Conservation (phyloP, 1,284 basidiomycete species). For the Hypsizygus ulmarius region DNA sequence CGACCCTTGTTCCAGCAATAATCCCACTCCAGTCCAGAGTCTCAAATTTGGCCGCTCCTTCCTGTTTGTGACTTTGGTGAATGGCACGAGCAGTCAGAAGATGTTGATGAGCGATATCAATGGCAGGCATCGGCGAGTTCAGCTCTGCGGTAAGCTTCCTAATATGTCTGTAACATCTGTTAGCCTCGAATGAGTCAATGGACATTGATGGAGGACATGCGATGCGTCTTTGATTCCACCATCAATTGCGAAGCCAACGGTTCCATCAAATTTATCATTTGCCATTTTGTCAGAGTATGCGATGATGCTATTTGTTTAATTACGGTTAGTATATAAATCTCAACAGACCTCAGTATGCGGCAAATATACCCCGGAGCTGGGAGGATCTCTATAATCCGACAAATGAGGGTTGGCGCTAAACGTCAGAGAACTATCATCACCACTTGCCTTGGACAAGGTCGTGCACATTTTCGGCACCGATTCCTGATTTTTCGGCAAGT, state of each 20-base stretch:
- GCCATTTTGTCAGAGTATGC: conserved; percentile 70
- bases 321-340: conserved; percentile 11
- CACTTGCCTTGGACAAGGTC: conserved; percentile 56
- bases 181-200: conserved; percentile 2
- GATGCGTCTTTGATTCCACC: conserved; percentile 83
- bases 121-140: conserved; percentile 78
- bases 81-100: conserved; percentile 76
- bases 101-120: conserved; percentile 78
- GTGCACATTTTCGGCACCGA: conserved; percentile 60
- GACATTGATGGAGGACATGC: conserved; percentile 29
- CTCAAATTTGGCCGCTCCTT: conserved; percentile 48
- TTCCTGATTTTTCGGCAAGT: conserved; percentile 81
- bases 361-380: conserved; percentile 52
- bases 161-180: conserved; percentile 47
- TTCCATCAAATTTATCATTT: conserved; percentile 72
- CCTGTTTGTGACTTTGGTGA: conserved; percentile 45
- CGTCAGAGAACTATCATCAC: conserved; percentile 17
- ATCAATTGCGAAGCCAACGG: conserved; percentile 80
- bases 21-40: conserved; percentile 73
- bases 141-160: conserved; percentile 58
- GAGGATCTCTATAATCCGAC: conserved; percentile 45
- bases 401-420: conserved; percentile 15
- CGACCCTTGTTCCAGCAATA: conserved; percentile 64
- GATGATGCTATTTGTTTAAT: conserved; percentile 37
- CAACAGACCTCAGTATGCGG: no score